These are phyloP conservation scores for Talaromyces sp. DNA, from an alignment of 2,329 filamentous ascomycete genomes.

Conservation along the genomic window DNA sequence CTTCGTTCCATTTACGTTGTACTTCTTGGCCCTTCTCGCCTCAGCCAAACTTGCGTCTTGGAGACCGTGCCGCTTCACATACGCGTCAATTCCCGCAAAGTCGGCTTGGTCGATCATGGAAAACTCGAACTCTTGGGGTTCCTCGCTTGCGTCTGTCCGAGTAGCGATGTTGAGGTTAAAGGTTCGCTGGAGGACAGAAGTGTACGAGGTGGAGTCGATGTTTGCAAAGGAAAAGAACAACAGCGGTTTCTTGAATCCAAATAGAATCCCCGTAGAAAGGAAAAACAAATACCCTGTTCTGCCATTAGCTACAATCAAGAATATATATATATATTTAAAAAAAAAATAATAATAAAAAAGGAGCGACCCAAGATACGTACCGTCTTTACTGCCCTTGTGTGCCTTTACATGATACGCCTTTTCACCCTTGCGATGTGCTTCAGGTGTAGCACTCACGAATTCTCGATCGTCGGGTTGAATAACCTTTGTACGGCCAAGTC, in stretches of 20 bases:
- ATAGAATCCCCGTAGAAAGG: constrained; percentile 56
- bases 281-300: constrained; percentile 57
- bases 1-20: constrained; percentile 43
- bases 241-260: constrained; percentile 62
- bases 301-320: constrained; percentile 2
- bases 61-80: constrained; percentile 55
- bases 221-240: constrained; percentile 57
- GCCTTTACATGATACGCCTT: constrained; percentile 61
- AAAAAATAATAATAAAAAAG: neutral
- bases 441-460: constrained; percentile 55
- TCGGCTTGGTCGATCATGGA: constrained; percentile 62
- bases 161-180: constrained; percentile 59
- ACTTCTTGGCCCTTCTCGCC: constrained; percentile 53
- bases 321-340: constrained; percentile 1
- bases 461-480: constrained; percentile 51
- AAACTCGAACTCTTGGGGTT: constrained; percentile 56
- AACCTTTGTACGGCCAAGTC: constrained; percentile 43
- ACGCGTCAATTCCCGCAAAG: constrained; percentile 57
- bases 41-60: constrained; percentile 61
- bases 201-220: constrained; percentile 58
- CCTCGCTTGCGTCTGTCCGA: constrained; percentile 30
- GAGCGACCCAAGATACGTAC: constrained; percentile 27
- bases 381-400: constrained; percentile 61
- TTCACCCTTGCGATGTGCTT: constrained; percentile 58
- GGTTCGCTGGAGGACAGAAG: constrained; percentile 58